Evolutionary conservation across 495 filamentous ascomycete genomes (phyloP).

Genomic region (Aspergillus hancockii): DNA sequence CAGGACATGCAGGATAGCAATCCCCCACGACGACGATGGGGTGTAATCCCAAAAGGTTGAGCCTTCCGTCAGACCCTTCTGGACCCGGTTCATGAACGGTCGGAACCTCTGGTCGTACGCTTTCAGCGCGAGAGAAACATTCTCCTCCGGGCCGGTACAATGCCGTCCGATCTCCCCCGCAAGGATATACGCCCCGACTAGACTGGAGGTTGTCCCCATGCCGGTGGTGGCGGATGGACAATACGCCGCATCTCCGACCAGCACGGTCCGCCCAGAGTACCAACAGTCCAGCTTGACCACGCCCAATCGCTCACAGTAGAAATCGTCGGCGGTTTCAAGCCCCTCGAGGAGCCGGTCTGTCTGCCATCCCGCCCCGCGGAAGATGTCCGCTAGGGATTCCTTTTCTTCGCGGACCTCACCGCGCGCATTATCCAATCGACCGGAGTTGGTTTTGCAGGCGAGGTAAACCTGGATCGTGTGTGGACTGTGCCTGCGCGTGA

Average conservation of each 20-base stretch:
- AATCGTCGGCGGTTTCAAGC: constrained; percentile 44
- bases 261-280: constrained; percentile 45
- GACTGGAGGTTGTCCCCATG: constrained; percentile 47
- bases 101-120: constrained; percentile 42
- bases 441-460: constrained; percentile 23
- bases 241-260: constrained; percentile 60
- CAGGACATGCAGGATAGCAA: too few relatives aligned
- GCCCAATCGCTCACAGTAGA: constrained; percentile 44
- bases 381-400: constrained; percentile 37
- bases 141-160: constrained; percentile 15
- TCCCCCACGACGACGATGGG: too few relatives aligned
- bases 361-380: constrained; percentile 48
- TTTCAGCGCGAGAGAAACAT: constrained; percentile 32
- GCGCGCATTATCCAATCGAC: constrained; percentile 22
- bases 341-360: constrained; percentile 38
- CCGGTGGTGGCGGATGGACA: constrained; percentile 49
- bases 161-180: constrained; percentile 51
- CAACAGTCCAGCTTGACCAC: constrained; percentile 45
- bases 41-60: too few relatives aligned
- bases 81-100: constrained; percentile 44
- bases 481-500: constrained; percentile 35
- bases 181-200: constrained; percentile 53
- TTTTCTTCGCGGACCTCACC: constrained; percentile 34
- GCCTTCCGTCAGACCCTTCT: constrained; percentile 29
- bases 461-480: constrained; percentile 41